Evolutionary conservation across 73 alveolate species (phyloP).

Genomic region (Symbiodinium pilosum): DNA sequence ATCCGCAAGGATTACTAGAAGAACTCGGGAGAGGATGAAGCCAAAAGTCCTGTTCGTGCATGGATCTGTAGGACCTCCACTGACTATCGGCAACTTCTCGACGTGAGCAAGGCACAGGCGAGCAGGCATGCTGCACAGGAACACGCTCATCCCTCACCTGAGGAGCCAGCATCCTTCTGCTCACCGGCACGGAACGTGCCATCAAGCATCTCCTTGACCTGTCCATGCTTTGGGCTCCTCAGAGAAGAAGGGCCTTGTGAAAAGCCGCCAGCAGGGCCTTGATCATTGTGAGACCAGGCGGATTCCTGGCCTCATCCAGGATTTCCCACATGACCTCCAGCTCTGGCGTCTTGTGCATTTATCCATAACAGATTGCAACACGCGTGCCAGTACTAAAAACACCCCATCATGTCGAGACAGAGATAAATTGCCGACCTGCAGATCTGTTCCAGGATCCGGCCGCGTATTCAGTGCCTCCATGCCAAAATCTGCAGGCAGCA

Average conservation of each 20-base stretch:
- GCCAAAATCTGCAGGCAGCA: not conserved
- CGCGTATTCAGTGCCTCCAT: conserved; percentile 70
- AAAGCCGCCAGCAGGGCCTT: conserved; percentile 21
- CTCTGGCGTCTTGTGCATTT: not conserved
- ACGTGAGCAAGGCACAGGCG: too few species aligned
- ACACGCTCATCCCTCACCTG: too few species aligned
- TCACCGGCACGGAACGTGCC: conserved; percentile 87
- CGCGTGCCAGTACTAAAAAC: not conserved
- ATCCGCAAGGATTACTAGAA: too few species aligned
- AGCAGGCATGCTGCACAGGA: too few species aligned
- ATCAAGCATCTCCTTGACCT: conserved; percentile 92
- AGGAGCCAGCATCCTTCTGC: conserved; percentile 46
- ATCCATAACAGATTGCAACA: too few species aligned
- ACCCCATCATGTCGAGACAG: not conserved
- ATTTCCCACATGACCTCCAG: conserved; percentile 84
- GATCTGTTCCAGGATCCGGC: conserved; percentile 90
- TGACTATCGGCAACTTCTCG: too few species aligned
- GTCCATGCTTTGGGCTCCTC: not conserved
- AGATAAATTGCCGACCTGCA: conserved; percentile 28
- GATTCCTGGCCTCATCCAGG: conserved; percentile 91
- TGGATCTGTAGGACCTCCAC: too few species aligned
- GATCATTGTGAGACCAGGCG: conserved; percentile 95
- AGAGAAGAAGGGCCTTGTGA: not conserved
- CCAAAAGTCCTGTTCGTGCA: too few species aligned
- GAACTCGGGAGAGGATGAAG: too few species aligned